Evolutionary conservation across 2,329 filamentous ascomycete species (phyloP), one percentile per base, ranked within the genome.

Genomic region (Penicillium glabrum): DNA sequence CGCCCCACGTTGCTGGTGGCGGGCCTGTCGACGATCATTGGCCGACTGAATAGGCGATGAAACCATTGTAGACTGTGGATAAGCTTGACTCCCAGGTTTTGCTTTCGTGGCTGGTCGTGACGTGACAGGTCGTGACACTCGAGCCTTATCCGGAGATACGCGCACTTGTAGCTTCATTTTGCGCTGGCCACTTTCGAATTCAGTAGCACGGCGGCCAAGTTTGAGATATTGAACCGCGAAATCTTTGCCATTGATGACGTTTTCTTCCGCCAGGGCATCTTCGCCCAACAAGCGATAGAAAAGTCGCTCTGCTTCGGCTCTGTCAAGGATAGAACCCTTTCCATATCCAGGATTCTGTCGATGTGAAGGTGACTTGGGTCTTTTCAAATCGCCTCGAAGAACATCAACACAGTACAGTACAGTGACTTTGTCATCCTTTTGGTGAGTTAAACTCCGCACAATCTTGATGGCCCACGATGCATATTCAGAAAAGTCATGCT

Each of bases 351-450:
- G 74, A 10, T 85, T 61, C 7, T 74, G 67, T 37, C 84, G 79
- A 37, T 86, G 84, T 4, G 77, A 69, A 14, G 82, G 59, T 37
- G 59, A 78, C 41, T 84, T 82, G 43, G 84, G 78, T 55, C 84
- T 83, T 57, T 84, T 85, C 56, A 82, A 84, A 56, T 83, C 86
- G 7, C 93, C 95, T 61, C 88, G 83, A 62, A 97, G 85, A 35
- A 96, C 83, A 67, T 97, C 92, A n/a, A 90, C 86, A 70, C 91
- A 93, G 69, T 96, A 89, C 16, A 87, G 81, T 54, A 93, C 77
- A 6, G 91, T 96, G 51, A 96, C 83, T 21, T 83, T 83, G 35
- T 84, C 75, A 7, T 63, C 51, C 19, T 60, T 41, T 5, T 62
- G 16, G 2, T 78, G 69, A 64, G 85, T 78, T 6, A 87, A 76